Evolutionary conservation across 345 rosid genomes (phyloP).

Genomic region (Triadica sebifera): DNA sequence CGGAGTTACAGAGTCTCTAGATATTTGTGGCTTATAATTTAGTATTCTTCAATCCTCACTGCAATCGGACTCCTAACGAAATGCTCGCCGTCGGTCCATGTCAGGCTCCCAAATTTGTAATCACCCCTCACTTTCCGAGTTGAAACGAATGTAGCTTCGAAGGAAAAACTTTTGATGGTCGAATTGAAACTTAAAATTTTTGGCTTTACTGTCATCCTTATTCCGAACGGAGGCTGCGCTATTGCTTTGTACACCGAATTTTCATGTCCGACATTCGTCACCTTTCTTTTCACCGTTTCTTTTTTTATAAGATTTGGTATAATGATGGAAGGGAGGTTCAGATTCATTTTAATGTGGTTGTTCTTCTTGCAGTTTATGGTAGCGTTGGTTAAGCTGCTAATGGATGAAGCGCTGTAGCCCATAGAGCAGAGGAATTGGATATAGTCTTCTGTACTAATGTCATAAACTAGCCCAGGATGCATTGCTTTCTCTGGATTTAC

Average conservation of each 20-base stretch:
- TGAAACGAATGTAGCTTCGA: constrained; percentile 37
- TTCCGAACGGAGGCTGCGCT: constrained; percentile 38
- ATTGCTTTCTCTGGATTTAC: constrained; percentile 40
- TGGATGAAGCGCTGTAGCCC: constrained; percentile 35
- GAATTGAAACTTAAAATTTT: constrained; percentile 38
- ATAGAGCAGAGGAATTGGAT: constrained; percentile 43
- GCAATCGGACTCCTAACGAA: constrained; percentile 51
- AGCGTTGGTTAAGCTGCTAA: constrained; percentile 29
- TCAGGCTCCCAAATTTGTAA: constrained; percentile 58
- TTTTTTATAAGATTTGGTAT: constrained; percentile 39
- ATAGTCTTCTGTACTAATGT: constrained; percentile 31
- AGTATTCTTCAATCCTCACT: constrained; percentile 33
- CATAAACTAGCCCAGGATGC: constrained; percentile 46
- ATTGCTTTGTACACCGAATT: constrained; percentile 41
- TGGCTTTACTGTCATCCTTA: constrained; percentile 45
- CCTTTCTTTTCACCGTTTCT: constrained; percentile 43
- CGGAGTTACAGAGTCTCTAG: too few species aligned
- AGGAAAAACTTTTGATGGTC: constrained; percentile 29
- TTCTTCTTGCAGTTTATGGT: constrained; percentile 32
- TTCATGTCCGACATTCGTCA: constrained; percentile 48
- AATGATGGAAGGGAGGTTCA: constrained; percentile 50
- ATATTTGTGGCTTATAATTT: background rate
- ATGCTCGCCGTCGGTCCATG: constrained; percentile 54
- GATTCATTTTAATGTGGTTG: constrained; percentile 30
- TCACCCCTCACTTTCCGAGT: constrained; percentile 35